Percentiles rank a stretch among this genome's conserved stretches.
These are phyloP conservation scores for Kuraishia ogatae DNA, from an alignment of 805 yeast species.

Conservation along the genomic window DNA sequence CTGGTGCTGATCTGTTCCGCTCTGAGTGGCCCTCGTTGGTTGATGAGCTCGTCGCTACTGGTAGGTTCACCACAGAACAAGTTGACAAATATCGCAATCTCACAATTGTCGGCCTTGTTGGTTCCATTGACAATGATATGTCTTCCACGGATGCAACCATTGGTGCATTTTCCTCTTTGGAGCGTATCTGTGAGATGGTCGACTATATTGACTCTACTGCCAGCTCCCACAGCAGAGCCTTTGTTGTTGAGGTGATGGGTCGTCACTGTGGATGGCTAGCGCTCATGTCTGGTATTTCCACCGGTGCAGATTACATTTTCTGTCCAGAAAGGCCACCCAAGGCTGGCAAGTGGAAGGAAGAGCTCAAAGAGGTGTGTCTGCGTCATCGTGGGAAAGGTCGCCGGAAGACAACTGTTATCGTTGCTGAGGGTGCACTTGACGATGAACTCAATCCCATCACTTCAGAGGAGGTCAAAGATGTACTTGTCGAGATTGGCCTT, in stretches of 20 bases:
- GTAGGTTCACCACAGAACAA: slow-evolving; percentile 37
- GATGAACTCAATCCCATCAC: slow-evolving; percentile 60
- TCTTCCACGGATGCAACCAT: slow-evolving; percentile 78
- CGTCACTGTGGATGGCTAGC: slow-evolving; percentile 89
- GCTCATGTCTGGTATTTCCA: slow-evolving; percentile 70
- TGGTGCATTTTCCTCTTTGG: slow-evolving; percentile 74
- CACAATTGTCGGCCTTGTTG: slow-evolving; percentile 68
- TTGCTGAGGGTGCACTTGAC: slow-evolving; percentile 79
- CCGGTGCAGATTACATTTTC: slow-evolving; percentile 73
- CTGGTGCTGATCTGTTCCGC: slow-evolving; percentile 75
- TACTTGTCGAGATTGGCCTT: slow-evolving; percentile 56
- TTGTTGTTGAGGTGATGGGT: slow-evolving; percentile 84
- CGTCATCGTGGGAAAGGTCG: slow-evolving; percentile 66
- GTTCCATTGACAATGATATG: slow-evolving; percentile 83
- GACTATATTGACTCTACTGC: slow-evolving; percentile 85
- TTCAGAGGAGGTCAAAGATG: slow-evolving; percentile 55
- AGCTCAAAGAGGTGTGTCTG: slow-evolving; percentile 52
- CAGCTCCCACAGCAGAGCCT: slow-evolving; percentile 73
- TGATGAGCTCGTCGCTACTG: slow-evolving; percentile 39
- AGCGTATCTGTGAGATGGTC: slow-evolving; percentile 63
- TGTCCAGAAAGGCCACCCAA: slow-evolving; percentile 75
- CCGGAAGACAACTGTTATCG: slow-evolving; percentile 71
- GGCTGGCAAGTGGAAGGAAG: slow-evolving; percentile 54
- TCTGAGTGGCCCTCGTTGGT: slow-evolving; percentile 70
- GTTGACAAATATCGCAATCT: slow-evolving; percentile 42